A percentile compares a stretch with the other conserved stretches of the same genome.
Evolutionary conservation across 768 basidiomycete species (phyloP).

Genomic region (Tricholoma sp.): DNA sequence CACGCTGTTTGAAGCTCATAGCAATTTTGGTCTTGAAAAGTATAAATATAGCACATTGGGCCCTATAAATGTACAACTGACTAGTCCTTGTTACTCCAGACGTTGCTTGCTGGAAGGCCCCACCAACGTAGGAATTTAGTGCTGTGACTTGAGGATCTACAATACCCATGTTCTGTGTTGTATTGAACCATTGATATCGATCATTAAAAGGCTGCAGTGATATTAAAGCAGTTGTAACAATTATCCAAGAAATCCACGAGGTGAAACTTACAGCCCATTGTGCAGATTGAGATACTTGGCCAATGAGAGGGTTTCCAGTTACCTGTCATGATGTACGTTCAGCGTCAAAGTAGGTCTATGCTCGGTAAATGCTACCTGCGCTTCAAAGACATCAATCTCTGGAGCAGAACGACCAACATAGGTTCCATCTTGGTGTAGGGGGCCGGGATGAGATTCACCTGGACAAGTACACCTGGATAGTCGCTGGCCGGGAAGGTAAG

Average conservation of each 20-base stretch:
- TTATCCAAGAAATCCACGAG: too few species aligned
- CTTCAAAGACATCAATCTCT: constrained; percentile 90
- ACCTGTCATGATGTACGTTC: constrained; percentile 14
- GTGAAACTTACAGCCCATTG: constrained; percentile 66
- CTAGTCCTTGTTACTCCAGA: constrained; percentile 63
- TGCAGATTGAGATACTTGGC: constrained; percentile 76
- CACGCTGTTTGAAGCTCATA: constrained; percentile 54
- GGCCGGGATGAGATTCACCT: constrained; percentile 86
- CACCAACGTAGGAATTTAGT: constrained; percentile 69
- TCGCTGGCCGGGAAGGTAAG: constrained; percentile 84
- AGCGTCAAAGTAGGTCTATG: neutral
- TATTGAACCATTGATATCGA: constrained; percentile 66
- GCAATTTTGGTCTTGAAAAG: constrained; percentile 54
- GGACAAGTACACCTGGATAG: constrained; percentile 86
- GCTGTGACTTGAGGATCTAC: constrained; percentile 42
- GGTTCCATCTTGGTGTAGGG: constrained; percentile 67
- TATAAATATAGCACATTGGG: neutral
- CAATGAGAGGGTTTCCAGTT: constrained; percentile 29
- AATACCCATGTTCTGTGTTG: constrained; percentile 52
- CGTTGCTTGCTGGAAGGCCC: constrained; percentile 78
- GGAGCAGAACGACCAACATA: constrained; percentile 81
- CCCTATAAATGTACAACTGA: constrained; percentile 20
- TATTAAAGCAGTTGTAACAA: neutral
- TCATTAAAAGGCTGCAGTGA: constrained; percentile 66
- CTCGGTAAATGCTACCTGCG: constrained; percentile 42